Evolutionary conservation across 768 basidiomycete species (phyloP).

Genomic region (Russula brevipes): DNA sequence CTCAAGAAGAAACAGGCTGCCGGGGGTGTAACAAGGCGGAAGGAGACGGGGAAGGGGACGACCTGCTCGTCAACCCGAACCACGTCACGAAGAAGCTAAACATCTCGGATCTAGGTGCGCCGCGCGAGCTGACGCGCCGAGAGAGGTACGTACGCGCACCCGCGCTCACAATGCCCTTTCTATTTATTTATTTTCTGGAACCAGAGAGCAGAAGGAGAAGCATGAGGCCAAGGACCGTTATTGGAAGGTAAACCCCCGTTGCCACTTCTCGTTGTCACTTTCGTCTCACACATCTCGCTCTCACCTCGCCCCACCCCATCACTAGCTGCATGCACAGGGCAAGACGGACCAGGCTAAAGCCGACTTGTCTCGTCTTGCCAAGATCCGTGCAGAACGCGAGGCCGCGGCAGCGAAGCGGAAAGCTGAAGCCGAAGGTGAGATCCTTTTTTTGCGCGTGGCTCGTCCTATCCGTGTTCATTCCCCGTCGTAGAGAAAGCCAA

Average conservation of each 20-base stretch:
- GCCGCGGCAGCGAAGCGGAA: conserved; percentile 82
- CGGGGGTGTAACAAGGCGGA: conserved; percentile 38
- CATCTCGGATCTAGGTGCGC: conserved; percentile 65
- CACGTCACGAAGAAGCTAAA: conserved; percentile 67
- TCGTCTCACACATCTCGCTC: background rate
- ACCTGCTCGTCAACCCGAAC: conserved; percentile 74
- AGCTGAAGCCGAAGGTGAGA: conserved; percentile 73
- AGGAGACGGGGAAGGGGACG: conserved; percentile 49
- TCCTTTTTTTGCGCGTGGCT: background rate
- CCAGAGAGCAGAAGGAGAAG: conserved; percentile 88
- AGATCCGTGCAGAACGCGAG: conserved; percentile 84
- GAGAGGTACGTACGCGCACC: conserved; percentile 46
- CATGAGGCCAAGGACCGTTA: conserved; percentile 83
- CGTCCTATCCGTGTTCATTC: background rate
- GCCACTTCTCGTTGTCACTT: background rate
- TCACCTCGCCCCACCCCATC: background rate
- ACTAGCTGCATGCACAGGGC: conserved; percentile 65
- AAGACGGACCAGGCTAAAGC: conserved; percentile 89
- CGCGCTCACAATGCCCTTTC: background rate
- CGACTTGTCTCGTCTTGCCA: conserved; percentile 79
- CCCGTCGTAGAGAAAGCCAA: conserved; percentile 11
- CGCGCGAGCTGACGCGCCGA: conserved; percentile 55
- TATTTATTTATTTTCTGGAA: background rate
- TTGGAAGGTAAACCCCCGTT: conserved; percentile 56
- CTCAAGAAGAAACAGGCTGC: conserved; percentile 70